Base-by-base conservation (phyloP, 352 stramenopile species). In the Phytopythium kandeliae region DNA sequence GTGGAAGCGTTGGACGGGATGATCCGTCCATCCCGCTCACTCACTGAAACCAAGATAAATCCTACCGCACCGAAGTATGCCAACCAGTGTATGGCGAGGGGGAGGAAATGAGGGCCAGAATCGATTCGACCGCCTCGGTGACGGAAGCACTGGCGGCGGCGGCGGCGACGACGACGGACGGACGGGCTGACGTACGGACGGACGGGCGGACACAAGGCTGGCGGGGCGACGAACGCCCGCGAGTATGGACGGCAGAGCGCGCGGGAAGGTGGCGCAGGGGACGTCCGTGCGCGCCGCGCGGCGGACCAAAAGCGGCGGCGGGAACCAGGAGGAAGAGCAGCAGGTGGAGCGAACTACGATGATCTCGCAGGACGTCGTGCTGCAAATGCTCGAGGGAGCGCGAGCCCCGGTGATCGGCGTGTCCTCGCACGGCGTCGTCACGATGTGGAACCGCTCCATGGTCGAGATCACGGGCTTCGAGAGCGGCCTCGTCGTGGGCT, bases 321-420 rank as follows among this genome's bases (percentile, higher is more conserved):
- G 11, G 7, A 13, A 13, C 31, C 7, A 35, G 19, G 40, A 30
- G 19, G 21, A 47, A 9, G 25, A 8, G 41, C 9, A 47, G 41
- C 42, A 24, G 42, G 4, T 7, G 2, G 24, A 16, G 38, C 17
- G 22, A n/a, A 4, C 17, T 2, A 15, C 4, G 19, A 48, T 51
- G 16, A 26, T 61, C 22, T 24, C 55, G 36, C 49, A 51, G 16
- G 17, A 33, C 22, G 60, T 57, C 31, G 52, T 69, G 35, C 57
- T 73, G 19, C 37, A 49, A 17, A 41, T 90, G 50, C 67, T 93
- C 33, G 55, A 78, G 26, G 79, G 76, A n/a, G 78, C 83, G 24
- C 85, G 85, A 48, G 72, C 77, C 37, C 74, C 81, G 1, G 80
- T 85, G 17, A 55, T 91, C 16, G 80, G 74, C 36, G 63, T 90